Conservation (phyloP, 805 yeast genomes). For the Priceomyces haplophilus region DNA sequence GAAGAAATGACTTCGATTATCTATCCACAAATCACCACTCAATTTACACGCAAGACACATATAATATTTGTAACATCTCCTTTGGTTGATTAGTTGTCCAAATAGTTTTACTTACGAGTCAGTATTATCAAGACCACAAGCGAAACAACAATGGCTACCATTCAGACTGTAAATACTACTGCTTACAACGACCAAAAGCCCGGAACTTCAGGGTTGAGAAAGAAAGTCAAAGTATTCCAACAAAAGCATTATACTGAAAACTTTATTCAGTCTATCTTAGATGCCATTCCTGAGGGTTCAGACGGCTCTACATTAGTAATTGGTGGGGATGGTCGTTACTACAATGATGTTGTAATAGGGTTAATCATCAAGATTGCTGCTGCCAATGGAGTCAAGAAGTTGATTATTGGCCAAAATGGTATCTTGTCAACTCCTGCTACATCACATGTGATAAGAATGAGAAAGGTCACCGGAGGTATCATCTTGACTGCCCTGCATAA, state of each 20-base stretch:
- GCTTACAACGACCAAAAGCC: conserved; percentile 92
- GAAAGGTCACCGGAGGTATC: conserved; percentile 85
- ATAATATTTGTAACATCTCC: neutral
- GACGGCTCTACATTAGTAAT: conserved; percentile 73
- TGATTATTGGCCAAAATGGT: conserved; percentile 86
- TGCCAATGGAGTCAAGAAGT: conserved; percentile 83
- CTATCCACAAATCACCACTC: neutral
- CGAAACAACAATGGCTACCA: conserved; percentile 6
- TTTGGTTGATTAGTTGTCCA: neutral
- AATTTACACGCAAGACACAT: neutral
- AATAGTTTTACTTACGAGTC: neutral
- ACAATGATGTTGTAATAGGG: conserved; percentile 78
- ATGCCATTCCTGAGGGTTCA: conserved; percentile 88
- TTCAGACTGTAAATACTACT: conserved; percentile 43
- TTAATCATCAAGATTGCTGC: conserved; percentile 80
- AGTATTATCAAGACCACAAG: neutral
- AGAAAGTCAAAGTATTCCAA: conserved; percentile 83
- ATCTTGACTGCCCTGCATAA: conserved; percentile 95
- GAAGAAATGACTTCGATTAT: neutral
- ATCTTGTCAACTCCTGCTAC: conserved; percentile 95
- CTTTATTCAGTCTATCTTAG: conserved; percentile 82
- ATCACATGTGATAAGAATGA: conserved; percentile 81
- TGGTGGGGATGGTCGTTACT: conserved; percentile 97
- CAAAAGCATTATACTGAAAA: conserved; percentile 83
- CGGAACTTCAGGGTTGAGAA: conserved; percentile 95